phyloP scores from a whole-genome alignment of 2,329 filamentous ascomycete genomes.

The Nigrospora osmanthi region DNA sequence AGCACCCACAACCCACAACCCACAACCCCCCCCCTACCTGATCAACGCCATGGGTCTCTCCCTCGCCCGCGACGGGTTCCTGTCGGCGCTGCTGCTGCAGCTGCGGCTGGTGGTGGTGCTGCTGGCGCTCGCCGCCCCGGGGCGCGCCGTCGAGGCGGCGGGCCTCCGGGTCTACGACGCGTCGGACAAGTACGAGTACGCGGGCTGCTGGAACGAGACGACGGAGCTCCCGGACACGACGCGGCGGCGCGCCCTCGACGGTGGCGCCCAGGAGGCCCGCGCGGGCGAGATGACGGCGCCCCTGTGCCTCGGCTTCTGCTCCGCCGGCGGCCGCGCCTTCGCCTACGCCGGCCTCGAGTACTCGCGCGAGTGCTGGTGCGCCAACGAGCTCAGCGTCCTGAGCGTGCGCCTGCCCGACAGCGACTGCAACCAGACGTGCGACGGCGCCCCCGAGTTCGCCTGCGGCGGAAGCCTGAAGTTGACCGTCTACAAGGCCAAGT shows the following conservation, averaged over 20 bases:
- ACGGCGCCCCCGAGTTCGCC: conserved; percentile 39
- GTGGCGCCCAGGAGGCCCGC: conserved; percentile 29
- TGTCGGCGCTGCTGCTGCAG: neutral
- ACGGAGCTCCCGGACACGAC: conserved; percentile 32
- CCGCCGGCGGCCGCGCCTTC: conserved; percentile 23
- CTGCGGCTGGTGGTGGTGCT: neutral
- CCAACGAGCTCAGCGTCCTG: conserved; percentile 37
- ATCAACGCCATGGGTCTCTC: no score
- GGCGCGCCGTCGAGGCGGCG: neutral
- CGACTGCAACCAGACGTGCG: conserved; percentile 43
- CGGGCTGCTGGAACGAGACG: conserved; percentile 54
- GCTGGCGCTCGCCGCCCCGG: neutral
- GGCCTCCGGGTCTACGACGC: conserved; percentile 22
- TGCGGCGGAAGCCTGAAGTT: conserved; percentile 48
- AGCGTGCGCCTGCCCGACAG: conserved; percentile 36
- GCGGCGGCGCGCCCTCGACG: conserved; percentile 34
- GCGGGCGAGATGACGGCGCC: conserved; percentile 42
- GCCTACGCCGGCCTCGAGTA: conserved; percentile 49
- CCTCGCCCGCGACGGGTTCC: no score
- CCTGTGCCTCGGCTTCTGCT: conserved; percentile 43
- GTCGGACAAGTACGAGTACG: conserved; percentile 35
- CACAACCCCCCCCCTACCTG: no score
- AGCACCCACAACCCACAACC: no score
- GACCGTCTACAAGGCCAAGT: conserved; percentile 28
- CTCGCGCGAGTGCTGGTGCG: conserved; percentile 53